These are phyloP conservation scores for Clitocybe nebularis DNA, from an alignment of 1,284 basidiomycete species.

Conservation along the genomic window DNA sequence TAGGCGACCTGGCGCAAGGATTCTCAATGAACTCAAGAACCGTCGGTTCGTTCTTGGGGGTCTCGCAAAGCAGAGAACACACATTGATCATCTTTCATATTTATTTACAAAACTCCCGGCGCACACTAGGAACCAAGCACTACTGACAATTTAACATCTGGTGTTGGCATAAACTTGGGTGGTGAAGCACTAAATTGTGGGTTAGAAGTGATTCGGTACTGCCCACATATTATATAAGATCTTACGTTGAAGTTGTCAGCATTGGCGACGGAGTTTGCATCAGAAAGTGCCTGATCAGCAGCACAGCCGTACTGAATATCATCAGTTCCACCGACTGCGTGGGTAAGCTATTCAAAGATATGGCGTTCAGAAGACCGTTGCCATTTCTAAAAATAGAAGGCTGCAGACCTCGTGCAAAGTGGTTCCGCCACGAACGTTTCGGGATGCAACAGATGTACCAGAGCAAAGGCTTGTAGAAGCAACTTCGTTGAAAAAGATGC, in stretches of 20 bases:
- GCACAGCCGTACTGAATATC: slow-evolving; percentile 36
- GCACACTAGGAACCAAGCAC: too few relatives aligned
- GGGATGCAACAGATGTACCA: slow-evolving; percentile 32
- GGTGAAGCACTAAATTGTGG: slow-evolving; percentile 32
- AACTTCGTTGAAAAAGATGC: slow-evolving; percentile 38
- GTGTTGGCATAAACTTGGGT: slow-evolving; percentile 36
- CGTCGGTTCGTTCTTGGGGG: too few relatives aligned
- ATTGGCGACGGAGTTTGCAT: slow-evolving; percentile 26
- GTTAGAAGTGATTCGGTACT: not conserved
- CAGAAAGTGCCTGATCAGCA: slow-evolving; percentile 30
- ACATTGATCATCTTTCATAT: too few relatives aligned
- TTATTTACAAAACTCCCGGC: too few relatives aligned
- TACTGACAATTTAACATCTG: slow-evolving; percentile 17
- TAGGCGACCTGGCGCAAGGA: too few relatives aligned
- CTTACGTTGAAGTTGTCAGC: slow-evolving; percentile 40
- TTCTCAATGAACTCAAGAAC: too few relatives aligned
- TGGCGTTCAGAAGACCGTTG: not conserved
- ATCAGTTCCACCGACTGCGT: slow-evolving; percentile 30
- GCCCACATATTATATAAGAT: not conserved
- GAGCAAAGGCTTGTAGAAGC: slow-evolving; percentile 29
- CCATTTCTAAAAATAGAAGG: not conserved
- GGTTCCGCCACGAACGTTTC: slow-evolving; percentile 36
- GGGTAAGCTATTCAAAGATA: slow-evolving; percentile 27
- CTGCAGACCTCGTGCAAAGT: slow-evolving; percentile 35
- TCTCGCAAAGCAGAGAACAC: too few relatives aligned